These are phyloP conservation scores for Crithidia fasciculata DNA, from an alignment of 208 protist genomes.

Conservation along the genomic window DNA sequence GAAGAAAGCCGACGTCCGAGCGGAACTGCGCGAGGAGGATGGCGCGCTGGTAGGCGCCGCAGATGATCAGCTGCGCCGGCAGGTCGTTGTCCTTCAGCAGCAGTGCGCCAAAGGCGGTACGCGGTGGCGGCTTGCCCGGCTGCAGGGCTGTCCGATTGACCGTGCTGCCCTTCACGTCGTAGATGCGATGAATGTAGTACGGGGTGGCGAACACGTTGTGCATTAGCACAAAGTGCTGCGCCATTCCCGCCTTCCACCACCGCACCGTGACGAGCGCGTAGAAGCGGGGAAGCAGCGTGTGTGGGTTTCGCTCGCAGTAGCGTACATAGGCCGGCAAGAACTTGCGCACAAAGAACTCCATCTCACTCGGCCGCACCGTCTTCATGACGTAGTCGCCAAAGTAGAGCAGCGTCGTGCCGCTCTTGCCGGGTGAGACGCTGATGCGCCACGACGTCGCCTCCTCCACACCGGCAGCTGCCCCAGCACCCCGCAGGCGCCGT, in stretches of 20 bases:
- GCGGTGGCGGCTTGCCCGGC: slow-evolving; percentile 56
- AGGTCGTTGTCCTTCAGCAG: slow-evolving; percentile 92
- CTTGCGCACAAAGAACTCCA: slow-evolving; percentile 64
- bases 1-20: slow-evolving; percentile 83
- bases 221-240: slow-evolving; percentile 90
- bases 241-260: slow-evolving; percentile 51
- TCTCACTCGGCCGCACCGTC: slow-evolving; percentile 80
- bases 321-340: slow-evolving; percentile 78
- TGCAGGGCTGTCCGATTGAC: slow-evolving; percentile 69
- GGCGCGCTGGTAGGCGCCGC: slow-evolving; percentile 69
- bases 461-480: slow-evolving; percentile 12
- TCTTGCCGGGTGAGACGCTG: slow-evolving; percentile 85
- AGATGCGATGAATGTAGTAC: slow-evolving; percentile 91
- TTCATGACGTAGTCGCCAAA: slow-evolving; percentile 93
- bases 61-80: slow-evolving; percentile 82
- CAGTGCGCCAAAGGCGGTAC: slow-evolving; percentile 81
- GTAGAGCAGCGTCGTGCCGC: slow-evolving; percentile 84
- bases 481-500: slow-evolving; percentile 7
- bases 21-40: slow-evolving; percentile 89
- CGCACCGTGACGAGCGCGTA: slow-evolving; percentile 81
- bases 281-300: slow-evolving; percentile 89
- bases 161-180: slow-evolving; percentile 93
- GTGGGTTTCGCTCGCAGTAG: slow-evolving; percentile 83
- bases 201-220: slow-evolving; percentile 91
- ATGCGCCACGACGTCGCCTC: slow-evolving; percentile 67